phyloP scores from a whole-genome alignment of 192 early-diverging fungal species.

The Helicostylum pulchrum region DNA sequence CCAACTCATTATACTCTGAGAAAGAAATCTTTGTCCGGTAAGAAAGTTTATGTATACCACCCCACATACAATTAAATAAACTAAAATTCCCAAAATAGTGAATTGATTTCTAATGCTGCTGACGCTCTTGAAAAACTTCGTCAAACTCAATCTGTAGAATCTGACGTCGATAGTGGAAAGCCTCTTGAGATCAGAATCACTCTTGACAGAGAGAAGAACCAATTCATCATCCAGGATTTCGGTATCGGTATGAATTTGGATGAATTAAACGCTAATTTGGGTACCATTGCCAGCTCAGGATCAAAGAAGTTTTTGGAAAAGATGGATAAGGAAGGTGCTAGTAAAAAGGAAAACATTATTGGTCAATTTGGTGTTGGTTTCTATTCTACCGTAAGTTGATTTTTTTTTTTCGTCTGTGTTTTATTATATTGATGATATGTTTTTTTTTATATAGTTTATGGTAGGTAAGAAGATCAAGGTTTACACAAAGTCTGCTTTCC shows the following conservation, averaged over 20 bases:
- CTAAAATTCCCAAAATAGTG: too few relatives aligned
- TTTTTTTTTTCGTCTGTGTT: background rate
- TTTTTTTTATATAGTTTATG: slow-evolving; percentile 67
- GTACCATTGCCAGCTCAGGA: slow-evolving; percentile 84
- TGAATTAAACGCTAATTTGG: slow-evolving; percentile 71
- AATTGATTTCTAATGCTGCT: slow-evolving; percentile 61
- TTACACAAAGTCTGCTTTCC: slow-evolving; percentile 59
- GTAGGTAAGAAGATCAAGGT: slow-evolving; percentile 80
- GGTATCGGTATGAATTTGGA: slow-evolving; percentile 82
- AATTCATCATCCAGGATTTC: slow-evolving; percentile 66
- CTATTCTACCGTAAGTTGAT: slow-evolving; percentile 42
- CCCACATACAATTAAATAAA: too few relatives aligned
- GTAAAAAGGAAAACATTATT: slow-evolving; percentile 66
- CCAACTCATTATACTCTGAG: slow-evolving; percentile 63
- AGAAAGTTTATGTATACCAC: background rate
- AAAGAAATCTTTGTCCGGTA: slow-evolving; percentile 55
- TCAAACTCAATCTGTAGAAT: slow-evolving; percentile 44
- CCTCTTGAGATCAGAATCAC: slow-evolving; percentile 59
- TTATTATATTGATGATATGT: background rate
- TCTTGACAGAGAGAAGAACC: slow-evolving; percentile 46
- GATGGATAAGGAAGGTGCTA: slow-evolving; percentile 37
- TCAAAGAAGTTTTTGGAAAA: slow-evolving; percentile 76
- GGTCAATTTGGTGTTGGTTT: slow-evolving; percentile 87
- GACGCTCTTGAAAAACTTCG: slow-evolving; percentile 65
- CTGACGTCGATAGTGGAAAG: slow-evolving; percentile 40